These are phyloP conservation scores for Wickerhamomyces sp. DNA, from an alignment of 1,139 yeast genomes.

Conservation along the genomic window DNA sequence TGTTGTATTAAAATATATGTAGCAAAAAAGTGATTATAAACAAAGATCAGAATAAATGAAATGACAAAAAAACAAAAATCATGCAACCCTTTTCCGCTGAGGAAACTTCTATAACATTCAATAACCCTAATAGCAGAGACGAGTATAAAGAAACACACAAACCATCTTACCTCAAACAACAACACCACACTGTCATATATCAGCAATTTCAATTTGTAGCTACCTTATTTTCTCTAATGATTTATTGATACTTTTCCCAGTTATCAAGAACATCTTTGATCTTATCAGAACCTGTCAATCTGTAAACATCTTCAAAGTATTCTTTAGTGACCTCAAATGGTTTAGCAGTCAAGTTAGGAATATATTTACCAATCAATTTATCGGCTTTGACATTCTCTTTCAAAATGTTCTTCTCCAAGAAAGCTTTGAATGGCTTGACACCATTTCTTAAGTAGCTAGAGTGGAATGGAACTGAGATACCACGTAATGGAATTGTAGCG, in stretches of 20 bases:
- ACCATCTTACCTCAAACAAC: background rate
- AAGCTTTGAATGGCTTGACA: constrained; percentile 97
- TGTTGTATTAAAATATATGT: background rate
- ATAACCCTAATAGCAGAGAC: background rate
- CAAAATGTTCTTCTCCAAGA: constrained; percentile 92
- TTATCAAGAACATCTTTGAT: constrained; percentile 85
- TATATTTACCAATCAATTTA: constrained; percentile 87
- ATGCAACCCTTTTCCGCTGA: background rate
- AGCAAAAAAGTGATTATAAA: background rate
- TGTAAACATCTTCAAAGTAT: constrained; percentile 93
- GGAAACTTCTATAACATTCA: background rate
- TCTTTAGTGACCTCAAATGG: constrained; percentile 95
- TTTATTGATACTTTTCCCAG: constrained; percentile 75
- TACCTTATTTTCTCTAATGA: background rate
- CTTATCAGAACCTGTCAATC: constrained; percentile 86
- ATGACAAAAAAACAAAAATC: background rate
- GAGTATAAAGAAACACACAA: background rate
- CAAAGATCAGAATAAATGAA: background rate
- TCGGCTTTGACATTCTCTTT: constrained; percentile 94
- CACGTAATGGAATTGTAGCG: constrained; percentile 97
- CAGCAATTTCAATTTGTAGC: background rate
- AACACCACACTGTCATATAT: constrained; percentile 10
- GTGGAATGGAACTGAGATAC: constrained; percentile 99
- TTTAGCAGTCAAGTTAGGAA: constrained; percentile 97
- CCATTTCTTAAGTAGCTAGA: constrained; percentile 96